Base-by-base conservation (phyloP, 2,329 filamentous ascomycete species). In the Cytospora chrysosperma region DNA sequence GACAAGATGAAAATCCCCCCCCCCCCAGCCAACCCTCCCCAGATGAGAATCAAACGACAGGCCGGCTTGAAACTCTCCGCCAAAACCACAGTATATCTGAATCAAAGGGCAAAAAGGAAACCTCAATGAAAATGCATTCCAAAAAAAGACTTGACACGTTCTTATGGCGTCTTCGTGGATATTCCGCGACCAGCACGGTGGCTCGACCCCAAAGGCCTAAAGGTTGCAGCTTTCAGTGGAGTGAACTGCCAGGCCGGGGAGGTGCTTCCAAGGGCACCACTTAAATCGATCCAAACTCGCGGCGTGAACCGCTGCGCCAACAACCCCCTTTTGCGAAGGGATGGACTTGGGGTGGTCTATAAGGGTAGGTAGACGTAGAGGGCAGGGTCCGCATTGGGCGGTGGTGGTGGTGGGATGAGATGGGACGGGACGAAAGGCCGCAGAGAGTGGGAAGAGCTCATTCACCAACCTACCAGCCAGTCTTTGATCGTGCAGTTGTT, bases 241-340 rank as follows among this genome's bases (percentile, higher is more conserved):
- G 34, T 37, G 57, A 59, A 53, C 57, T 59, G 57, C 57, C 57
- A 53, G 57, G 19, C 51, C 58, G 58, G 34, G 57, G 58, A 60
- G 43, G 50, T 28, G 58, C 58, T 60, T 60, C 58, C 58, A 54
- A 47, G 34, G 58, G 50, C 50, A 40, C 50, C 43, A 54, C 34
- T 10, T n/a, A 26, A n/a, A n/a, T 60, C 13, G 30, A 54, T 47
- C 24, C 27, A 21, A 47, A n/a, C 50, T 30, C 32, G 27, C n/a
- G 34, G 58, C 58, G 50, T 49, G 26, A 60, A 49, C 50, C 50
- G 51, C 58, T 60, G 58, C 51, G 51, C 51, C 58, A 61, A 60
- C 34, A 47, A 26, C 58, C 58, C 51, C 51, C 58, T 24, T 40
- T 2, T 26, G 30, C 50, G 8, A 24, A 5, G 17, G 26, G 7